These are phyloP conservation scores for Trichoderma atrobrunneum DNA, from an alignment of 2,329 filamentous ascomycete genomes.

Conservation along the genomic window DNA sequence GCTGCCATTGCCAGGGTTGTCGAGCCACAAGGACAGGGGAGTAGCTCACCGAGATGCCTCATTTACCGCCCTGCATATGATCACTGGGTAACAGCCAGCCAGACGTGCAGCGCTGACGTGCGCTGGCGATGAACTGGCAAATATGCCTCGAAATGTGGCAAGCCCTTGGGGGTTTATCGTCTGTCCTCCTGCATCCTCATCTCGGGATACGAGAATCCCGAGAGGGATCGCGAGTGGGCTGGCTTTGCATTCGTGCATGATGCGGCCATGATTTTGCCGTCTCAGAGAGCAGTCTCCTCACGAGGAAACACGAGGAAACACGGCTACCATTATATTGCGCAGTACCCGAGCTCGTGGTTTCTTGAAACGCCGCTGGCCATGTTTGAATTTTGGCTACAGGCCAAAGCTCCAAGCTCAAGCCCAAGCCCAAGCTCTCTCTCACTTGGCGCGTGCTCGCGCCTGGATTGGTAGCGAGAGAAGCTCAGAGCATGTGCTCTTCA, in stretches of 20 bases:
- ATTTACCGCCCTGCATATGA: slow-evolving; percentile 15
- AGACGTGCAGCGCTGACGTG: slow-evolving; percentile 17
- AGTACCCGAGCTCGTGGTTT: neutral
- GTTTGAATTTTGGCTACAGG: neutral
- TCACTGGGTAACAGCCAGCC: slow-evolving; percentile 5
- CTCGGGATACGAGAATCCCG: slow-evolving; percentile 10
- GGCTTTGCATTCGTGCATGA: neutral
- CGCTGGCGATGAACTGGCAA: slow-evolving; percentile 17
- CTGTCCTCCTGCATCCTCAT: slow-evolving; percentile 1
- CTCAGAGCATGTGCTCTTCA: neutral
- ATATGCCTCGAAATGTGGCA: slow-evolving; percentile 18
- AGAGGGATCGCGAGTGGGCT: neutral
- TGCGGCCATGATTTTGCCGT: neutral
- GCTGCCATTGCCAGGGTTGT: neutral
- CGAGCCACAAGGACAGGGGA: slow-evolving; percentile 5
- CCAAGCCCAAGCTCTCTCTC: neutral
- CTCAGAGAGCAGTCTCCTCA: neutral
- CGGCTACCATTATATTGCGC: neutral
- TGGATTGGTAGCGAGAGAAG: neutral
- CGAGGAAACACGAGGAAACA: neutral
- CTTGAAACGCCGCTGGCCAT: neutral
- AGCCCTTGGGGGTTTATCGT: neutral
- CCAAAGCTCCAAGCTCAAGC: neutral
- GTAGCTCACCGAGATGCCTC: slow-evolving; percentile 16
- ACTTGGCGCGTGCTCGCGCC: neutral